These are phyloP conservation scores for Eucalyptus marginata DNA, from an alignment of 345 rosid species.

Conservation along the genomic window DNA sequence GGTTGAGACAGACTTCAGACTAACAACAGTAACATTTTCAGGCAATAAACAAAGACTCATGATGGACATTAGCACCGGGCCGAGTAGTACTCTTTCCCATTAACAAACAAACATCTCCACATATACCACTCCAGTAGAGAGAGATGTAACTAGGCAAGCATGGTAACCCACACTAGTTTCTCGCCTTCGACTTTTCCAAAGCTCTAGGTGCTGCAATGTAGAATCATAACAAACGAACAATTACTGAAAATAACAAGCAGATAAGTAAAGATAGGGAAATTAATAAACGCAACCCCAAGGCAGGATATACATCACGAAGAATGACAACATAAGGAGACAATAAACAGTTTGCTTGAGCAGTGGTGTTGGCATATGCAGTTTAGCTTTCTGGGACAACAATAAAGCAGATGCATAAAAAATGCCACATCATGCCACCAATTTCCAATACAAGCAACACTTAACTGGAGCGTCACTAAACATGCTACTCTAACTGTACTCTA, in stretches of 20 bases:
- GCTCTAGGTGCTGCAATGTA: slow-evolving; percentile 40
- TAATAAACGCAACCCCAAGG: neutral
- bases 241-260: neutral
- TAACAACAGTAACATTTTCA: neutral
- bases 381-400: neutral
- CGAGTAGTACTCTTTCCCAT: neutral
- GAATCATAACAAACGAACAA: neutral
- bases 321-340: neutral
- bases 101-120: neutral
- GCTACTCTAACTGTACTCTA: neutral
- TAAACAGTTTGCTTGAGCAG: neutral
- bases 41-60: neutral
- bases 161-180: neutral
- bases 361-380: neutral
- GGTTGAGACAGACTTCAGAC: neutral
- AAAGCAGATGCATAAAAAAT: neutral
- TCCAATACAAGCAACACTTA: neutral
- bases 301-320: neutral
- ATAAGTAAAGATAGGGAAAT: neutral
- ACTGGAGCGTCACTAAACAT: neutral
- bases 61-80: neutral
- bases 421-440: neutral
- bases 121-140: neutral
- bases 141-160: neutral
- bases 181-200: slow-evolving; percentile 50